Percentiles rank a stretch among this genome's conserved stretches.
Evolutionary conservation across 1,284 basidiomycete genomes (phyloP).

Genomic region (Puccinia novopanici): DNA sequence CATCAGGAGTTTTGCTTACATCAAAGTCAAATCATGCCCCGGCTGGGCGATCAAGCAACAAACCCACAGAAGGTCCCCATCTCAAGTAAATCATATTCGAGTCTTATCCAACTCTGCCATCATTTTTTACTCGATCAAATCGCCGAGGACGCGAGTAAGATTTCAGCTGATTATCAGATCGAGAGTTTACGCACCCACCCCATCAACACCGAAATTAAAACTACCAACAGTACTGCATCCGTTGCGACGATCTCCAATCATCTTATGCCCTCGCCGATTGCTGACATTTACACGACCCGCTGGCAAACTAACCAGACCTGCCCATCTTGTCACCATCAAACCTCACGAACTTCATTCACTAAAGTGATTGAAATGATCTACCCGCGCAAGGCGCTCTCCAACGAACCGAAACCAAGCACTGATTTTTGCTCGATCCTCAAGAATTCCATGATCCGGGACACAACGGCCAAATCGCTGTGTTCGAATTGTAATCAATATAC

Average conservation of each 20-base stretch:
- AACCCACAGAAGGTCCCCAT: conserved; percentile 59
- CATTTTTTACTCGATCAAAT: conserved; percentile 85
- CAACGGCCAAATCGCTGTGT: conserved; percentile 81
- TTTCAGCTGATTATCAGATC: conserved; percentile 54
- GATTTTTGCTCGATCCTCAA: conserved; percentile 75
- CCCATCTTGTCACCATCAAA: conserved; percentile 78
- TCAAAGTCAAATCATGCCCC: conserved; percentile 15
- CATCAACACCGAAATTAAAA: conserved; percentile 48
- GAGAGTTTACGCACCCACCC: conserved; percentile 58
- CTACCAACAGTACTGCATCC: conserved; percentile 53
- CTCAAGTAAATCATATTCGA: conserved; percentile 70
- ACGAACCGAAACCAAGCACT: conserved; percentile 63
- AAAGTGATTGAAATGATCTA: conserved; percentile 88
- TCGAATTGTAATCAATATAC: conserved; percentile 76
- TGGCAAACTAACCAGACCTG: conserved; percentile 64
- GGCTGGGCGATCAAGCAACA: conserved; percentile 5
- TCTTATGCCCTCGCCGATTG: conserved; percentile 1
- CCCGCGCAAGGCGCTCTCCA: conserved; percentile 69
- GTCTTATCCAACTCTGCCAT: conserved; percentile 91
- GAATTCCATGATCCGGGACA: conserved; percentile 76
- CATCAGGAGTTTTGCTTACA: conserved; percentile 58
- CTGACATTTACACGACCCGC: conserved; percentile 60
- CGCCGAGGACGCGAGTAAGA: conserved; percentile 64
- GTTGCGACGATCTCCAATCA: conserved; percentile 41
- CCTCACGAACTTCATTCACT: conserved; percentile 73